Evolutionary conservation across 352 stramenopile genomes (phyloP).

Genomic region (Phytophthora vignae): DNA sequence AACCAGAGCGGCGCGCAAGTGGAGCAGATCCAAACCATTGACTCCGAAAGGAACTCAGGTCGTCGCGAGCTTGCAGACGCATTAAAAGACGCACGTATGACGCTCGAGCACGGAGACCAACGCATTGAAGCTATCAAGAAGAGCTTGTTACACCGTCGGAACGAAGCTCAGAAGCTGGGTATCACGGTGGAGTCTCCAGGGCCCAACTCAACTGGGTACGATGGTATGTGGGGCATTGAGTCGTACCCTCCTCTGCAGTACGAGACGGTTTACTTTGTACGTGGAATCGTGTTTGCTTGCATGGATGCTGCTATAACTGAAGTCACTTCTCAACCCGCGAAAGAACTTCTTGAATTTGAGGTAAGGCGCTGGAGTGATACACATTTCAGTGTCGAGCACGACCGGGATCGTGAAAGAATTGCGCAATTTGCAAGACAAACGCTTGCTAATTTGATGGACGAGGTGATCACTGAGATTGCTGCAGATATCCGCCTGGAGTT

Average conservation of each 20-base stretch:
- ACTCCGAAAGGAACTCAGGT: conserved; percentile 35
- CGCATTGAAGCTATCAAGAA: conserved; percentile 40
- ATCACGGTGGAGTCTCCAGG: conserved; percentile 2
- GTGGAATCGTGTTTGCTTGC: conserved; percentile 53
- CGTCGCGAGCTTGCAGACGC: conserved; percentile 33
- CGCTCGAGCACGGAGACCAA: conserved; percentile 24
- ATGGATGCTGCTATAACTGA: conserved; percentile 38
- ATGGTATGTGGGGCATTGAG: conserved; percentile 47
- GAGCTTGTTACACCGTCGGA: conserved; percentile 33
- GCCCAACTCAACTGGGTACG: conserved; percentile 24
- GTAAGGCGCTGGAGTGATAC: conserved; percentile 37
- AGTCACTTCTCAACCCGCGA: conserved; percentile 30
- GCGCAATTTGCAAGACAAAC: conserved; percentile 13
- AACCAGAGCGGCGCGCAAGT: conserved; percentile 47
- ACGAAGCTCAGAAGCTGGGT: conserved; percentile 35
- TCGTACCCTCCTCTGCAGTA: conserved; percentile 49
- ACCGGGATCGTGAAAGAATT: conserved; percentile 17
- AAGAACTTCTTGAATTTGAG: conserved; percentile 38
- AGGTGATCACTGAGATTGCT: conserved; percentile 44
- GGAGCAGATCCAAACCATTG: conserved; percentile 33
- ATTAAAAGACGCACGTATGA: conserved; percentile 39
- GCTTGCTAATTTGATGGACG: conserved; percentile 30
- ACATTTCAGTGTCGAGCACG: conserved; percentile 30
- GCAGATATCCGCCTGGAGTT: conserved; percentile 52
- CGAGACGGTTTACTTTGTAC: conserved; percentile 48